Base-by-base conservation (phyloP, 1,284 basidiomycete species). In the Macrocybe sp. region DNA sequence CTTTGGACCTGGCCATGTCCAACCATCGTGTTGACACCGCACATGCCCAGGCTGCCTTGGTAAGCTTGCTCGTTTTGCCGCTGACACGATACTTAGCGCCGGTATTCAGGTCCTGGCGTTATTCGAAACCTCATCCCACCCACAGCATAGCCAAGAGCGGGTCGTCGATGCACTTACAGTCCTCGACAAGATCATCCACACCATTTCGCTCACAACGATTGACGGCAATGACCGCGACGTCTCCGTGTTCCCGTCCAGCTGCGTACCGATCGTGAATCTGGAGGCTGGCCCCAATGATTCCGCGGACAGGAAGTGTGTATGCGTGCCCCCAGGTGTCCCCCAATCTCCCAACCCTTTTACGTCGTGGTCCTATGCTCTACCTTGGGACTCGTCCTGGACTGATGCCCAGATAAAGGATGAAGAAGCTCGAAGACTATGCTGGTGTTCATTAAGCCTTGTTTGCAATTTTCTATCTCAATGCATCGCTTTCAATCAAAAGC, bases 101-200 rank as follows among this genome's bases (percentile, higher is more conserved):
- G 3, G 42, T 35, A 32, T 42, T 2, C 43, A 89, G 86, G 76
- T 89, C 41, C 69, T 89, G 7, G 81, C 84, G 2, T 66, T 89
- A 2, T 90, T 85, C 59, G 87, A 90, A 62, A 75, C 78, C 0
- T 89, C 84, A 2, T 76, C 80, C 5, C 83, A 89, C 51, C 84
- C 85, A 7, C 69, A 75, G 33, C 75, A 86, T 59, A 74, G 72
- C 28, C 68, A 74, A 6, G 70, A 74, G 31, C 73, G 81, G 14
- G 73, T 79, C n/a, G 66, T 69, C 33, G 64, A 64, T 31, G 73
- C 84, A 0, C 65, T 89, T 9, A 55, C 72, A 41, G 68, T 75
- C 35, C 72, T 89, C 33, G 87, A 89, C 62, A 68, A 73, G 41
- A 77, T 87, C 53, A 75, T 89, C 53, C 71, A 68, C 16, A 64